These are phyloP conservation scores for Kodamaea neixiangensis DNA, from an alignment of 805 yeast genomes.

Conservation along the genomic window DNA sequence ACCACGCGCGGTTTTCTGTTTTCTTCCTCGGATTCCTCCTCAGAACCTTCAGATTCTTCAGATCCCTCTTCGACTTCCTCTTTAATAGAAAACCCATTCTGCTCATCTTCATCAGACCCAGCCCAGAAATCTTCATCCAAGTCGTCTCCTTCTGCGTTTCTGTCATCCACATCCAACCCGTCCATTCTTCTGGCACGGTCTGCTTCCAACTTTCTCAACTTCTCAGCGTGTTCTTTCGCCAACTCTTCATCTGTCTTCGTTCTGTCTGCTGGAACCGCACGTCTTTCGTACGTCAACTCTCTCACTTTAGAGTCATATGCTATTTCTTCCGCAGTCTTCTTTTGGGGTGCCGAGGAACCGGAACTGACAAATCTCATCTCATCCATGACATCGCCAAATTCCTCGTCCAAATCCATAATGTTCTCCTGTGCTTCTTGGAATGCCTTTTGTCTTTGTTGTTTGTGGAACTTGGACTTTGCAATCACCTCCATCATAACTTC, in stretches of 20 bases:
- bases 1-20: constrained; percentile 3
- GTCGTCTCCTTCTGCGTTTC: constrained; percentile 66
- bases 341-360: constrained; percentile 20
- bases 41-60: constrained; percentile 26
- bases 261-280: constrained; percentile 80
- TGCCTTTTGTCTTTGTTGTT: constrained; percentile 70
- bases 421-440: constrained; percentile 61
- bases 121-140: constrained; percentile 70
- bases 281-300: constrained; percentile 66
- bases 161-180: constrained; percentile 53
- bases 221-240: constrained; percentile 58
- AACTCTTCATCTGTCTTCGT: constrained; percentile 78
- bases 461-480: constrained; percentile 77
- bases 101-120: constrained; percentile 48
- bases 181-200: constrained; percentile 75
- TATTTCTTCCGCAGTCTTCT: constrained; percentile 43
- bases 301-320: constrained; percentile 68
- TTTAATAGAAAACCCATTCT: constrained; percentile 44
- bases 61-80: constrained; percentile 43
- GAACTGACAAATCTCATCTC: constrained; percentile 41
- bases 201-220: constrained; percentile 60
- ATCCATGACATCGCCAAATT: constrained; percentile 67
- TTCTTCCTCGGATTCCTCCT: constrained; percentile 28
- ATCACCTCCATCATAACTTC: constrained; percentile 86
- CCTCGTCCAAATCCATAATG: constrained; percentile 69